These are phyloP conservation scores for Tolypocladium tropicale DNA, from an alignment of 2,329 filamentous ascomycete genomes.

Conservation along the genomic window DNA sequence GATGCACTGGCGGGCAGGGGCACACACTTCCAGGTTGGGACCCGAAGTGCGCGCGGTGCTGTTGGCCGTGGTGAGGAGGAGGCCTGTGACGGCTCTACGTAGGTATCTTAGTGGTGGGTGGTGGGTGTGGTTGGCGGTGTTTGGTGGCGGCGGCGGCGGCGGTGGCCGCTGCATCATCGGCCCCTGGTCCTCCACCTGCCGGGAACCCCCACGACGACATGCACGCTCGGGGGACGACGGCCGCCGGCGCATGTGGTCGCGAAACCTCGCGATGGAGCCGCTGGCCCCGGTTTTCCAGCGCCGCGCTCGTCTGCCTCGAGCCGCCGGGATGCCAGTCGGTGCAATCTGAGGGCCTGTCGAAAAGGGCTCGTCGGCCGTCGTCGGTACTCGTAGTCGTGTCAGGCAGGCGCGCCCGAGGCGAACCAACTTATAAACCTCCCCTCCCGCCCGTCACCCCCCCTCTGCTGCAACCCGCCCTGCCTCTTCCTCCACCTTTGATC, in stretches of 20 bases:
- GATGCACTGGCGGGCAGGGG: too few relatives aligned
- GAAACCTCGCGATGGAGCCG: neutral
- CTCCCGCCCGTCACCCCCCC: neutral
- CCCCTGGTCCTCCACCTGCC: too few relatives aligned
- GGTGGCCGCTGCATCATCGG: too few relatives aligned
- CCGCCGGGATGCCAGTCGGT: neutral
- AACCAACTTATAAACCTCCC: constrained; percentile 5
- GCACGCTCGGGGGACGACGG: neutral
- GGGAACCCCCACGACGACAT: neutral
- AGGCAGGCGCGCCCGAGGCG: neutral
- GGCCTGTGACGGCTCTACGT: too few relatives aligned
- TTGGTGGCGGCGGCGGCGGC: too few relatives aligned
- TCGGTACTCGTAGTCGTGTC: neutral
- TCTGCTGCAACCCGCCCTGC: neutral
- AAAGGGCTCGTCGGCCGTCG: neutral
- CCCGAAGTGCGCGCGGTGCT: too few relatives aligned
- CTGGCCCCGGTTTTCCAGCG: neutral
- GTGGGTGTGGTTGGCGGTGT: neutral
- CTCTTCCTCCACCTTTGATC: neutral
- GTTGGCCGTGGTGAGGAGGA: too few relatives aligned
- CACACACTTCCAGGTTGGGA: too few relatives aligned
- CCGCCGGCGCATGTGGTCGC: neutral
- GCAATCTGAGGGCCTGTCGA: neutral
- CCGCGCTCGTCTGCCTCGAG: neutral
- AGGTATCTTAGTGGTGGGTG: too few relatives aligned